These are phyloP conservation scores for Populus simonii DNA, from an alignment of 345 rosid genomes.

Conservation along the genomic window DNA sequence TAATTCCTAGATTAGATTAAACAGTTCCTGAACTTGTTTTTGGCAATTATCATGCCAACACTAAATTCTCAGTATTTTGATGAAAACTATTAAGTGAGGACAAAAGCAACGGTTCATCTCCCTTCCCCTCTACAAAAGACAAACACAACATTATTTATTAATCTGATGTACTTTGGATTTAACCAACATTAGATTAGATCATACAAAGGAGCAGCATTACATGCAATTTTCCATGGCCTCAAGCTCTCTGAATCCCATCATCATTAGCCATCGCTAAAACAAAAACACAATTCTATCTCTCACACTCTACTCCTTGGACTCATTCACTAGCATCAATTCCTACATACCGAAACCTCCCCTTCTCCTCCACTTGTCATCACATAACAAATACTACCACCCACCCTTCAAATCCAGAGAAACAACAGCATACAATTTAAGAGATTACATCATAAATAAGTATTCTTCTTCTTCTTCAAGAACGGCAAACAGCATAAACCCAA, in stretches of 20 bases:
- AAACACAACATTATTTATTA: neutral
- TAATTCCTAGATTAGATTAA: too few species aligned
- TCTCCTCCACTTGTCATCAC: neutral
- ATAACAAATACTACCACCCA: neutral
- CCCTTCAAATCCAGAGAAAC: neutral
- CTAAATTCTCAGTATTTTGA: too few species aligned
- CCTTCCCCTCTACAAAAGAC: neutral
- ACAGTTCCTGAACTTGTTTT: too few species aligned
- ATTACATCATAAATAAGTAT: too few species aligned
- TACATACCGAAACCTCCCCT: neutral
- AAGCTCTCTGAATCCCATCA: neutral
- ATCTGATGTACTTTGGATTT: neutral
- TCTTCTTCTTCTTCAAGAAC: neutral
- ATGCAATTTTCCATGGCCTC: neutral
- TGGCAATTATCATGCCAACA: too few species aligned
- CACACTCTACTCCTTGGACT: neutral
- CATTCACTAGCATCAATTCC: neutral
- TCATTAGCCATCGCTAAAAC: neutral
- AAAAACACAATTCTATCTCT: neutral
- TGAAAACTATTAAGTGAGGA: neutral
- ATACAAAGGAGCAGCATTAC: neutral
- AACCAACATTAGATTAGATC: neutral
- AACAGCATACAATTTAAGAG: too few species aligned
- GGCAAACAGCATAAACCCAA: too few species aligned
- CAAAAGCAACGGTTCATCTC: neutral